Conservation (phyloP, 192 early-diverging fungal genomes). For the Pilobolus umbonatus region DNA sequence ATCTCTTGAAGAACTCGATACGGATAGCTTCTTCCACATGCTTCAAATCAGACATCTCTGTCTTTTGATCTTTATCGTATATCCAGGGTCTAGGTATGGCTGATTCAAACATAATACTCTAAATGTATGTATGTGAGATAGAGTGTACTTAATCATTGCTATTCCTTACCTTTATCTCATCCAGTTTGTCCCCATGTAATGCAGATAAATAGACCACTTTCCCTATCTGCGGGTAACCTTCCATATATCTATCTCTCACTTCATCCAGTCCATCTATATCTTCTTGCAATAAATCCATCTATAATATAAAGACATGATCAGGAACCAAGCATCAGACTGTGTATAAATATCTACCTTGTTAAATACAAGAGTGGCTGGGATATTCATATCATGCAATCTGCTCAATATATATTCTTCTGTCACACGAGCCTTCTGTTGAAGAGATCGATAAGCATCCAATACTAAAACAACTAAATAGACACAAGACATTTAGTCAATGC, state of each 20-base stretch:
- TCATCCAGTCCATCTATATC: conserved; percentile 21
- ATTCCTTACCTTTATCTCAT: conserved; percentile 22
- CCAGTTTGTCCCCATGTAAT: conserved; percentile 17
- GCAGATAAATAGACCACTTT: conserved; percentile 34
- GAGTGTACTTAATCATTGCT: too few species aligned
- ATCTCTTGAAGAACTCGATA: conserved; percentile 46
- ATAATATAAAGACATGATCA: too few species aligned
- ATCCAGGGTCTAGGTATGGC: conserved; percentile 44
- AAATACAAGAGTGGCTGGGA: conserved; percentile 49
- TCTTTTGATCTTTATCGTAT: conserved; percentile 41
- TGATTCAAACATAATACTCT: conserved; percentile 27
- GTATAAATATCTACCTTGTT: conserved; percentile 44
- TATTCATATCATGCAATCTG: conserved; percentile 33
- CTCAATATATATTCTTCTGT: conserved; percentile 46
- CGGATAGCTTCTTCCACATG: conserved; percentile 58
- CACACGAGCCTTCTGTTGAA: conserved; percentile 20
- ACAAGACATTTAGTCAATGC: neutral
- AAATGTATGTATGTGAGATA: neutral
- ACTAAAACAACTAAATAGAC: conserved; percentile 40
- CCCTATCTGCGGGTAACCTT: conserved; percentile 34
- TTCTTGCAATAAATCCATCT: conserved; percentile 45
- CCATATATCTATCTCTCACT: conserved; percentile 29
- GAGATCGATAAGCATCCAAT: conserved; percentile 44
- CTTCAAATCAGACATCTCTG: conserved; percentile 48
- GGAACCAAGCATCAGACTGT: too few species aligned